A percentile compares a stretch with the other conserved stretches of the same genome.
phyloP scores from a whole-genome alignment of 2,329 filamentous ascomycete genomes.

The Parastagonospora avenae region DNA sequence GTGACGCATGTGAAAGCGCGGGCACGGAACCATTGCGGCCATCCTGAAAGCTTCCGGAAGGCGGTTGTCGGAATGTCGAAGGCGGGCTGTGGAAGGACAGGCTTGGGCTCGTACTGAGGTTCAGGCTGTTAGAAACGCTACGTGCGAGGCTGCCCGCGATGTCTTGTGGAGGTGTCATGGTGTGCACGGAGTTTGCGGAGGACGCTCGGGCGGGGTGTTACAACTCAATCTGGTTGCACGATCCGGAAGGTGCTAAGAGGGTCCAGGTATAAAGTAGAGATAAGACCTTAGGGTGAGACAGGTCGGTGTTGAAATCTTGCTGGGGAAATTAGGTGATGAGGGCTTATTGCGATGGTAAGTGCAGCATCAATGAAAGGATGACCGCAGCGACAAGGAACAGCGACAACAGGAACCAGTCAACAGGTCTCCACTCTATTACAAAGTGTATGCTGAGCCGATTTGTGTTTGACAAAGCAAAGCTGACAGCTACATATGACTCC shows the following conservation, averaged over 20 bases:
- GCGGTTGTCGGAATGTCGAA: constrained; percentile 58
- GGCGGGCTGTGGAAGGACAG: constrained; percentile 76
- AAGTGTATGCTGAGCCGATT: constrained; percentile 8
- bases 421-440: constrained; percentile 17
- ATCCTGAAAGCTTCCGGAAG: constrained; percentile 41
- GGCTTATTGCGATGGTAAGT: constrained; percentile 5
- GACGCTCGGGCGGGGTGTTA: constrained; percentile 18
- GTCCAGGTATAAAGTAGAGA: neutral
- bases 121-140: constrained; percentile 64
- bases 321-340: neutral
- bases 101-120: constrained; percentile 75
- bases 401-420: constrained; percentile 21
- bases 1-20: constrained; percentile 38
- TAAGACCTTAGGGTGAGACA: neutral
- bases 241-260: constrained; percentile 14
- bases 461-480: constrained; percentile 3
- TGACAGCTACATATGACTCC: constrained; percentile 21
- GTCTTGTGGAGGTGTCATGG: constrained; percentile 45
- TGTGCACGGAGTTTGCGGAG: constrained; percentile 28
- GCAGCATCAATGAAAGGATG: constrained; percentile 18
- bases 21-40: constrained; percentile 42
- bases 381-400: constrained; percentile 18
- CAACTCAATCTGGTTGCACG: constrained; percentile 23
- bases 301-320: neutral
- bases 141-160: constrained; percentile 47